Base-by-base conservation (phyloP, 345 rosid species). In the Eucalyptus camaldulensis region DNA sequence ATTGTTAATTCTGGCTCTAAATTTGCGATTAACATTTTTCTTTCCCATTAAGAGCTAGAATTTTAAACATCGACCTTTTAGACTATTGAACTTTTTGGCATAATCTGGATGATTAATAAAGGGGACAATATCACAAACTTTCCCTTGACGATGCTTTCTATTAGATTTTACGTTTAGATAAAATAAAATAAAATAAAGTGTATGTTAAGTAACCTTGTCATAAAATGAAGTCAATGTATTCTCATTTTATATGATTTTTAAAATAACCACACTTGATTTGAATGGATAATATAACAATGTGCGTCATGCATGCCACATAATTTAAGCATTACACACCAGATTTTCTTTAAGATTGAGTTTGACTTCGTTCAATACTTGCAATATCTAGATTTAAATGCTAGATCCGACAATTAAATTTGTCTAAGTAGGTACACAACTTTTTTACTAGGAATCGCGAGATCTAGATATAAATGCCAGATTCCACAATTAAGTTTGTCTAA, bases 331-430 rank as follows among this genome's bases (percentile, higher is more conserved):
- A 69, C 22, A 8, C 3, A 69, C 16, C 5, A 31, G 12, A 69
- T 31, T 31, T 69, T 69, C 7, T 69, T 69, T 67, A 3, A 31
- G 24, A 67, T 17, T 8, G 43, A 67, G 43, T n/a, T 67, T 69
- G 22, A 31, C 21, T 16, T 16, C 2, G 0, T 69, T 69, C 24
- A 31, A 69, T 69, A 8, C 43, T 31, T 3, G 0, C 2, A 2
- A 69, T 31, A 15, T 69, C 22, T 31, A 69, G 1, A 31, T 69
- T 69, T 31, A 31, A 67, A 31, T 16, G 43, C 12, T 37, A 69
- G 24, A 69, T 69, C 40, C 24, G 1, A 8, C 43, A 69, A 67
- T 69, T 69, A 69, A 69, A 9, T 16, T 8, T 33, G 7, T 67
- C 43, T 31, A 16, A 16, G 0, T 13, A 65, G 33, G 19, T 29